phyloP scores from a whole-genome alignment of 352 stramenopile genomes.

The Phytopythium ostracodes region DNA sequence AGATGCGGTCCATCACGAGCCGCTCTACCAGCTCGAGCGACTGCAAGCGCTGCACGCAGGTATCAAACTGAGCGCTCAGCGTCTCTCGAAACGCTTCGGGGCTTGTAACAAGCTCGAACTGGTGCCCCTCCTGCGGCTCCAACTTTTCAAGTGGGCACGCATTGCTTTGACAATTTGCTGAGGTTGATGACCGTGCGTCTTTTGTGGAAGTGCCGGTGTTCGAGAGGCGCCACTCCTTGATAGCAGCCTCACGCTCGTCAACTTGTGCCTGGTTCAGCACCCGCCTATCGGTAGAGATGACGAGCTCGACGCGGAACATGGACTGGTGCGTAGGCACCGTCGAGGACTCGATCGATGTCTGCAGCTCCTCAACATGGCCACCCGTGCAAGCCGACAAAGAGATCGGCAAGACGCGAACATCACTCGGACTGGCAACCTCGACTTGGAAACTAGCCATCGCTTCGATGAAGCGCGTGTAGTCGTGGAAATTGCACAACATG shows the following conservation, averaged over 20 bases:
- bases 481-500: slow-evolving; percentile 62
- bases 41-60: slow-evolving; percentile 71
- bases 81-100: slow-evolving; percentile 63
- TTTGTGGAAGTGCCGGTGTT: slow-evolving; percentile 42
- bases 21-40: slow-evolving; percentile 89
- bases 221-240: slow-evolving; percentile 56
- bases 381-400: too few relatives aligned
- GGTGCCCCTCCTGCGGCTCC: slow-evolving; percentile 33
- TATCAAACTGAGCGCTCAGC: slow-evolving; percentile 77
- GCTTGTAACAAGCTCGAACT: slow-evolving; percentile 79
- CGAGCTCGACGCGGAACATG: slow-evolving; percentile 69
- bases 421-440: slow-evolving; percentile 36
- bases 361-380: not conserved
- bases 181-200: slow-evolving; percentile 1
- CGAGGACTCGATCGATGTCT: not conserved
- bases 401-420: slow-evolving; percentile 27
- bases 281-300: slow-evolving; percentile 51
- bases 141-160: slow-evolving; percentile 57
- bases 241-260: slow-evolving; percentile 42
- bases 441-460: slow-evolving; percentile 62
- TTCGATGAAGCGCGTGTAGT: slow-evolving; percentile 68
- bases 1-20: slow-evolving; percentile 93
- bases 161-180: slow-evolving; percentile 6
- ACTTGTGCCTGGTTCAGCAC: slow-evolving; percentile 57
- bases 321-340: slow-evolving; percentile 38